Evolutionary conservation across 2,329 filamentous ascomycete genomes (phyloP).

Genomic region (Ophiostoma himal-ulmi): DNA sequence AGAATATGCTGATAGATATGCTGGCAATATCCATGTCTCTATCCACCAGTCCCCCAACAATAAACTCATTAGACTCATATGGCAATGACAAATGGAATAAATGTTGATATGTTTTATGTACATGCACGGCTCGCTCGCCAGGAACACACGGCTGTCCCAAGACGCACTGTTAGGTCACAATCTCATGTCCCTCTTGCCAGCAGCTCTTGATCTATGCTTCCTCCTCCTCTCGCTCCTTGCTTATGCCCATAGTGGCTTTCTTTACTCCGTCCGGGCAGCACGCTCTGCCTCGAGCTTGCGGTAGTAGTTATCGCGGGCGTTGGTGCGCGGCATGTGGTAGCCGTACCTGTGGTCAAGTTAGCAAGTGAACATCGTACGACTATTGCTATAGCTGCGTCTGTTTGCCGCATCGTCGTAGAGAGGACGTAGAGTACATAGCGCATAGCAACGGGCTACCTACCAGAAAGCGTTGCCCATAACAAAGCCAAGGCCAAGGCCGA

Average conservation of each 20-base stretch:
- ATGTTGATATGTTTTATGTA: constrained; percentile 18
- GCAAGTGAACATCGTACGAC: background rate
- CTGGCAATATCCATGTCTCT: constrained; percentile 7
- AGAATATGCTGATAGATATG: background rate
- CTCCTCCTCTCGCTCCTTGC: constrained; percentile 2
- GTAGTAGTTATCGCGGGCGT: constrained; percentile 55
- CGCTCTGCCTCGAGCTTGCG: constrained; percentile 53
- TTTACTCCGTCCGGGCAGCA: constrained; percentile 32
- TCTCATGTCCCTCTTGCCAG: background rate
- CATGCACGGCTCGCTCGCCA: constrained; percentile 17
- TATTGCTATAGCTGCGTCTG: too few relatives aligned
- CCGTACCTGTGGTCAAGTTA: constrained; percentile 47
- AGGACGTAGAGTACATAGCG: background rate
- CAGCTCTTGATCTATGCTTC: constrained; percentile 10
- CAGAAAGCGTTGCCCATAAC: constrained; percentile 52
- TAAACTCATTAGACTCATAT: background rate
- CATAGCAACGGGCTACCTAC: constrained; percentile 37
- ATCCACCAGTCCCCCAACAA: background rate
- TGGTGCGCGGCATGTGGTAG: constrained; percentile 56
- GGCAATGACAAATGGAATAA: constrained; percentile 1
- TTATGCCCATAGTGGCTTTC: background rate
- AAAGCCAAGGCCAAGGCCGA: constrained; percentile 51
- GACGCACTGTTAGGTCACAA: background rate
- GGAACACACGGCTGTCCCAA: background rate
- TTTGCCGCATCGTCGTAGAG: background rate